Evolutionary conservation across 2,329 filamentous ascomycete species (phyloP).

Genomic region (Pyrenochaeta sp.): DNA sequence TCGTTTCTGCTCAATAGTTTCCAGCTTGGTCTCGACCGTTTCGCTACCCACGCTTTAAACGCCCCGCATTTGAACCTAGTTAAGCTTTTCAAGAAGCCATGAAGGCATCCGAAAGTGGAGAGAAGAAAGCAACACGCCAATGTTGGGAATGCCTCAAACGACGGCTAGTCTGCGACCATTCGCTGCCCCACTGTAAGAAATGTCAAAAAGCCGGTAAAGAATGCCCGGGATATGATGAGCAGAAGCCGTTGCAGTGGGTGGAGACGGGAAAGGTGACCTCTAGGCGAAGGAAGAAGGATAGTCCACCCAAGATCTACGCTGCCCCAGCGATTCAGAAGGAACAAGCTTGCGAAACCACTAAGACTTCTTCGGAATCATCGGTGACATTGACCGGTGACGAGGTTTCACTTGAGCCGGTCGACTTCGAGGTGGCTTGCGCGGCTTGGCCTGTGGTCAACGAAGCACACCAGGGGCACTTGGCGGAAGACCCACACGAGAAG

Average conservation of each 20-base stretch:
- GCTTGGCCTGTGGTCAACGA: not conserved
- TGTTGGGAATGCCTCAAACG: slow-evolving; percentile 46
- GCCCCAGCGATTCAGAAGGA: too few relatives aligned
- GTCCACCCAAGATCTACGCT: slow-evolving; percentile 15
- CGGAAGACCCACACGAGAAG: slow-evolving; percentile 5
- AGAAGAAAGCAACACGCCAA: slow-evolving; percentile 35
- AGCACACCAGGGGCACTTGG: slow-evolving; percentile 10
- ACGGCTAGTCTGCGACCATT: slow-evolving; percentile 44
- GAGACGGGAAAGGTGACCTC: slow-evolving; percentile 40
- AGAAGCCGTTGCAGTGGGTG: slow-evolving; percentile 46
- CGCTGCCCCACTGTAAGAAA: slow-evolving; percentile 42
- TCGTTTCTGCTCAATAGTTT: slow-evolving; percentile 4
- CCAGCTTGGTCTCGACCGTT: slow-evolving; percentile 7
- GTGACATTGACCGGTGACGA: not conserved
- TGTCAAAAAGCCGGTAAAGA: slow-evolving; percentile 38
- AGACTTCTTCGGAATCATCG: not conserved
- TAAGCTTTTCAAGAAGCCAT: slow-evolving; percentile 4
- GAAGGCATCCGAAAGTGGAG: slow-evolving; percentile 20
- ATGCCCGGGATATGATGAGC: slow-evolving; percentile 43
- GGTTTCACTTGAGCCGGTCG: not conserved
- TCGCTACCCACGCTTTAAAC: slow-evolving; percentile 2
- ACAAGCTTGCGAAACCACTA: not conserved
- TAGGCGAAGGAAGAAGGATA: slow-evolving; percentile 28
- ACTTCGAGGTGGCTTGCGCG: not conserved
- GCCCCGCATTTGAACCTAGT: slow-evolving; percentile 1